Evolutionary conservation across 179 eudicot species (phyloP).

Genomic region (Carnegiea gigantea): DNA sequence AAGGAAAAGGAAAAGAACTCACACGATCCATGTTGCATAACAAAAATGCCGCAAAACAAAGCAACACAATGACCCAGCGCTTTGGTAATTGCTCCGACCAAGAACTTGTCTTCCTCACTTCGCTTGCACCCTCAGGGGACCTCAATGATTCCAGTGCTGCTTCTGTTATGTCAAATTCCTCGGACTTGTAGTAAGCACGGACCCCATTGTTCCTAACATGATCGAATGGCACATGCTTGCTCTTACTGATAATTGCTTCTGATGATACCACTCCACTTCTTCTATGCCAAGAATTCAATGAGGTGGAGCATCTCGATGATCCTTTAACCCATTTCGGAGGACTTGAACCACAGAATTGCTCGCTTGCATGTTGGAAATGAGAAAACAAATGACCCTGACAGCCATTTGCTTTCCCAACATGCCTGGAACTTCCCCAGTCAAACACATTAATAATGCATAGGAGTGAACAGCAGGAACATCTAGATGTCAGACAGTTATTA

Average conservation of each 20-base stretch:
- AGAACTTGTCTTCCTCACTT: constrained; percentile 45
- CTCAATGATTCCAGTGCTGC: constrained; percentile 48
- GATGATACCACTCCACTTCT: constrained; percentile 39
- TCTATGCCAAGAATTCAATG: constrained; percentile 33
- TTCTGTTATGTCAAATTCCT: constrained; percentile 67
- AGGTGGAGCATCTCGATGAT: constrained; percentile 34
- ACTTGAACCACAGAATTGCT: constrained; percentile 29
- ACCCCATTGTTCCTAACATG: constrained; percentile 35
- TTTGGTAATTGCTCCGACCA: constrained; percentile 71
- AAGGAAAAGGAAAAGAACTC: constrained; percentile 35
- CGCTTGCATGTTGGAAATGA: constrained; percentile 25
- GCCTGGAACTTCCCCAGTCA: constrained; percentile 30
- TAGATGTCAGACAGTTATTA: constrained; percentile 33
- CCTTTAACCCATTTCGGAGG: constrained; percentile 35
- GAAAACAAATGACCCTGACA: constrained; percentile 23
- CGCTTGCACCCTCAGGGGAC: constrained; percentile 51
- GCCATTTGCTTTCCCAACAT: constrained; percentile 19
- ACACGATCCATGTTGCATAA: constrained; percentile 99
- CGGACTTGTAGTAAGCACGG: constrained; percentile 72
- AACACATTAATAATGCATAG: constrained; percentile 33
- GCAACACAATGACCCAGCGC: constrained; percentile 90
- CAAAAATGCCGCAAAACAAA: constrained; percentile 83
- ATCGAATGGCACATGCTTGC: constrained; percentile 29
- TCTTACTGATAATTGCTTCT: constrained; percentile 34
- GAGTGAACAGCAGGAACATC: constrained; percentile 42